phyloP scores from a whole-genome alignment of 1,139 yeast genomes.

The Yamadazyma buinensis region DNA sequence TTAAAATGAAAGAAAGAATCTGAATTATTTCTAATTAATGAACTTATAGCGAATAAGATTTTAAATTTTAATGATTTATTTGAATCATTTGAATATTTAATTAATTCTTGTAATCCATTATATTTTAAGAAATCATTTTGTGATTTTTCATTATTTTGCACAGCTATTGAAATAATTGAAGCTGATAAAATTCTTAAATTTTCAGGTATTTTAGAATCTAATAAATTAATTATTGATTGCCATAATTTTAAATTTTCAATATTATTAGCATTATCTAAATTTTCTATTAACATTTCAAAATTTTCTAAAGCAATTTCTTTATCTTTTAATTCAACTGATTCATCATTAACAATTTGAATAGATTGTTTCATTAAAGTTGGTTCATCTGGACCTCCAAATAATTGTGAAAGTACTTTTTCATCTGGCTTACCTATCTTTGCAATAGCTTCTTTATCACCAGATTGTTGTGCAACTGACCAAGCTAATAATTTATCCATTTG shows the following conservation, averaged over 20 bases:
- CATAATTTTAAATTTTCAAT: conserved; percentile 80
- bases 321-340: conserved; percentile 59
- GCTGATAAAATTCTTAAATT: conserved; percentile 57
- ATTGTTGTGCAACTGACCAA: conserved; percentile 84
- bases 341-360: conserved; percentile 56
- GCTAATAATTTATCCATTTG: conserved; percentile 88
- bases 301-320: conserved; percentile 81
- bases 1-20: conserved; percentile 55
- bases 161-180: conserved; percentile 85
- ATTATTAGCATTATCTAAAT: conserved; percentile 91
- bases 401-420: conserved; percentile 68
- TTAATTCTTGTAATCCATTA: conserved; percentile 45
- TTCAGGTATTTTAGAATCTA: conserved; percentile 28
- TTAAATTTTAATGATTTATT: conserved; percentile 47
- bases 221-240: conserved; percentile 58
- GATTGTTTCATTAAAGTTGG: conserved; percentile 80
- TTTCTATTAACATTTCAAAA: conserved; percentile 91
- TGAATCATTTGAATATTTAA: conserved; percentile 24
- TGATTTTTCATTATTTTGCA: conserved; percentile 78
- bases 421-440: conserved; percentile 67
- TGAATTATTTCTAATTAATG: conserved; percentile 67
- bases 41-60: conserved; percentile 74
- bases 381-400: conserved; percentile 84
- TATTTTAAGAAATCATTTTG: conserved; percentile 62
- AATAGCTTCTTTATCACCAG: conserved; percentile 63